These are phyloP conservation scores for Vanrija sp. DNA, from an alignment of 1,284 basidiomycete species.

Conservation along the genomic window DNA sequence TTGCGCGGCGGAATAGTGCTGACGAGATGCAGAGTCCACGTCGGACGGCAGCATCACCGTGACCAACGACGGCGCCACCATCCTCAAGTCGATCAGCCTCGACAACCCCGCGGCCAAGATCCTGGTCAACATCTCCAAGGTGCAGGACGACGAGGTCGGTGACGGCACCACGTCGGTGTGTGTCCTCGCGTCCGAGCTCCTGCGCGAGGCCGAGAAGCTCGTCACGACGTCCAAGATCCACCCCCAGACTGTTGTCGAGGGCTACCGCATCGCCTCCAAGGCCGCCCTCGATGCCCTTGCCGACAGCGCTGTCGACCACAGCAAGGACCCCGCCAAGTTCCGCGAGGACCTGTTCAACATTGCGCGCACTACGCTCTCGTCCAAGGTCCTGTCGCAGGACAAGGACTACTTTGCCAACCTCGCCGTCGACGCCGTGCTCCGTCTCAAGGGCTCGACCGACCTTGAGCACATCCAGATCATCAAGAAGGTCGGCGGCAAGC, in stretches of 20 bases:
- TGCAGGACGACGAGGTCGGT: conserved; percentile 98
- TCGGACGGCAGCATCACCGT: conserved; percentile 92
- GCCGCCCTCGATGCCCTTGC: conserved; percentile 84
- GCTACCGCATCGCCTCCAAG: conserved; percentile 85
- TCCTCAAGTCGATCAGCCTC: conserved; percentile 92
- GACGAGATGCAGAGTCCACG: conserved; percentile 64
- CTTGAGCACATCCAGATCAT: conserved; percentile 99
- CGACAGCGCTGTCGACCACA: conserved; percentile 74
- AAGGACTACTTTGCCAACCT: conserved; percentile 99
- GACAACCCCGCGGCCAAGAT: conserved; percentile 99
- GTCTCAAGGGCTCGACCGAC: conserved; percentile 91
- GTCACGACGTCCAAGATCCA: conserved; percentile 83
- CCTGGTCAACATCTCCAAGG: conserved; percentile 99
- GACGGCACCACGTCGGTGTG: conserved; percentile 96
- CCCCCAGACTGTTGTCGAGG: conserved; percentile 99
- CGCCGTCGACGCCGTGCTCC: conserved; percentile 92
- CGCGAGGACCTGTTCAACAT: conserved; percentile 92
- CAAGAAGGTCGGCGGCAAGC: conserved; percentile 98
- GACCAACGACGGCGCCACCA: conserved; percentile 98
- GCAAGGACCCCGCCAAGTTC: conserved; percentile 69
- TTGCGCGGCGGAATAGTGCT: neutral
- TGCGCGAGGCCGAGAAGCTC: conserved; percentile 94
- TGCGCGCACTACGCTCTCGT: conserved; percentile 90
- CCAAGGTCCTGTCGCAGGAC: conserved; percentile 94
- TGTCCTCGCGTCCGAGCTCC: conserved; percentile 84